phyloP scores from a whole-genome alignment of 768 basidiomycete species.

The Psilocybe sp. region DNA sequence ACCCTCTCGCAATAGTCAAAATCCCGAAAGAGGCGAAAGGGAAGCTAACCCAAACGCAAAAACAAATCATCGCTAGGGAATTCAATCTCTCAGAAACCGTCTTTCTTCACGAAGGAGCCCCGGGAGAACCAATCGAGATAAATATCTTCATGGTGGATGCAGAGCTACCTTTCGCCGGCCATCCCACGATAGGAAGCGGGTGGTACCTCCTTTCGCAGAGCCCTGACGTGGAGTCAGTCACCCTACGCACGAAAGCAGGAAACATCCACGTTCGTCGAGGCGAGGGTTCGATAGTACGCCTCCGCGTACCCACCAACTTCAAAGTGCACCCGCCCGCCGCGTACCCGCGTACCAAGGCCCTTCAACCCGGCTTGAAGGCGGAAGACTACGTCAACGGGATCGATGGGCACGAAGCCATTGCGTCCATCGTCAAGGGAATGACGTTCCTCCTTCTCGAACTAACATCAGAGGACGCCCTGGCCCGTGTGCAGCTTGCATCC shows the following conservation, averaged over 20 bases:
- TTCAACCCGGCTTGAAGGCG: slow-evolving; percentile 25
- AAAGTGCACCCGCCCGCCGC: slow-evolving; percentile 31
- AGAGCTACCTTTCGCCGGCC: slow-evolving; percentile 45
- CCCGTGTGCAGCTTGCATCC: slow-evolving; percentile 24
- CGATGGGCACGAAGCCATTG: slow-evolving; percentile 31
- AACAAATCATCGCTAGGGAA: slow-evolving; percentile 42
- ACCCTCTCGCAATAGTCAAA: slow-evolving; percentile 43
- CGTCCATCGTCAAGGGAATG: slow-evolving; percentile 47
- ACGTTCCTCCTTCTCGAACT: slow-evolving; percentile 38
- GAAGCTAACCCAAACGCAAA: slow-evolving; percentile 31
- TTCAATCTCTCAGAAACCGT: slow-evolving; percentile 51
- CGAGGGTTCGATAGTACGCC: slow-evolving; percentile 24
- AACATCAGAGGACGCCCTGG: slow-evolving; percentile 35
- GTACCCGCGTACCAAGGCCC: slow-evolving; percentile 22
- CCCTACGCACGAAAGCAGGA: slow-evolving; percentile 39
- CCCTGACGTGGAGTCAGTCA: slow-evolving; percentile 19
- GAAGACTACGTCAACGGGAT: slow-evolving; percentile 35
- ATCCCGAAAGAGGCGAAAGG: slow-evolving; percentile 21
- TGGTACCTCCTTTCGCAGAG: slow-evolving; percentile 35
- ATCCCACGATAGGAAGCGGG: slow-evolving; percentile 42
- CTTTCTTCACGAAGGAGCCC: slow-evolving; percentile 33
- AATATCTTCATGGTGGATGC: slow-evolving; percentile 39
- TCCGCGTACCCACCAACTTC: slow-evolving; percentile 40
- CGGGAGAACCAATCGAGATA: slow-evolving; percentile 24
- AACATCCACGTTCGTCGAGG: slow-evolving; percentile 32